phyloP scores from a whole-genome alignment of 805 yeast genomes.

The Komagataella phaffii region DNA sequence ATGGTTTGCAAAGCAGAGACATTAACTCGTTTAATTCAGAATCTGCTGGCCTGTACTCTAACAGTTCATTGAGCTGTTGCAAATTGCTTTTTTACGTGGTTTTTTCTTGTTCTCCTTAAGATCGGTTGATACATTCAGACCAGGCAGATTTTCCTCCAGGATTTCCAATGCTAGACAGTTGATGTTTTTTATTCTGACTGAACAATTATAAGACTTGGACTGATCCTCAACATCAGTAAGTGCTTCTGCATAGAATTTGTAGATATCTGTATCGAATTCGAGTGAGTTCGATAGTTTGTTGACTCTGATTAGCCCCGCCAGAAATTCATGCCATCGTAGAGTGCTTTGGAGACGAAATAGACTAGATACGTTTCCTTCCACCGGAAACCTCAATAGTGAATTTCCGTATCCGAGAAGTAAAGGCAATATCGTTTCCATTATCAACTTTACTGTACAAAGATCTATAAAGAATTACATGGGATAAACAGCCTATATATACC shows the following conservation, averaged over 20 bases:
- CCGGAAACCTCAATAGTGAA: not conserved
- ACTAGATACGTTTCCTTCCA: not conserved
- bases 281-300: not conserved
- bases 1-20: not conserved
- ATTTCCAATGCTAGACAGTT: not conserved
- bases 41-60: not conserved
- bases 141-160: not conserved
- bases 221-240: not conserved
- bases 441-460: not conserved
- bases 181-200: not conserved
- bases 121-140: not conserved
- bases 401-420: not conserved
- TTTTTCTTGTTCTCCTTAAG: not conserved
- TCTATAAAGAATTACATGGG: not conserved
- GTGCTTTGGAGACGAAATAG: not conserved
- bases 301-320: not conserved
- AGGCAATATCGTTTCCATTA: not conserved
- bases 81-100: not conserved
- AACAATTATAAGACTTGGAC: not conserved
- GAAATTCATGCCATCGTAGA: not conserved
- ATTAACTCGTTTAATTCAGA: not conserved
- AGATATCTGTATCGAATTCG: not conserved
- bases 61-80: not conserved
- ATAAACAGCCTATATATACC: not conserved
- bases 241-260: not conserved